Conservation (phyloP, 139 green algal species). For the Chlorella sp. region DNA sequence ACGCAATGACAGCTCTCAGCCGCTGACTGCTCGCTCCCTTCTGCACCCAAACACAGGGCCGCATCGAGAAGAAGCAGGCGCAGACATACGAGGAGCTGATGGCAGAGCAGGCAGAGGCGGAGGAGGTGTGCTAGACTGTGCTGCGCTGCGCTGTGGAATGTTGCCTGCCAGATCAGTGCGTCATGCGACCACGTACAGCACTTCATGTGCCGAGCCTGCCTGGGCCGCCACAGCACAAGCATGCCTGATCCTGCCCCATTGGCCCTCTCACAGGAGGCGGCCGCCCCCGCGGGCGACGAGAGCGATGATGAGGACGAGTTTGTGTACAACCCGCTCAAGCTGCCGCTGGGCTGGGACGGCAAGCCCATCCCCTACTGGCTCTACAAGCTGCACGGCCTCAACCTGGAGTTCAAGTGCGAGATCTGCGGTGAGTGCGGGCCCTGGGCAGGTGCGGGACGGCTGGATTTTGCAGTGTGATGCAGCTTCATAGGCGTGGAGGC, state of each 20-base stretch:
- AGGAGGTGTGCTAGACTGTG: conserved; percentile 37
- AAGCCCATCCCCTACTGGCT: conserved; percentile 99
- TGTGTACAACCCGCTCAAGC: conserved; percentile 99
- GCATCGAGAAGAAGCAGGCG: conserved; percentile 94
- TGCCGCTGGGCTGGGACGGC: conserved; percentile 98
- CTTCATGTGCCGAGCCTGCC: no score
- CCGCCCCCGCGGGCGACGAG: conserved; percentile 43
- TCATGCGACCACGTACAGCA: no score
- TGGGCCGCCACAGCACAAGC: no score
- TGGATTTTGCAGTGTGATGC: no score
- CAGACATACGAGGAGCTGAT: conserved; percentile 94
- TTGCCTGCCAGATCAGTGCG: no score
- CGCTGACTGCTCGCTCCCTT: no score
- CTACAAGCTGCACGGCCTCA: conserved; percentile 99
- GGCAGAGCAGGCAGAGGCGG: conserved; percentile 62
- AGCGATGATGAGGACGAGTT: conserved; percentile 89
- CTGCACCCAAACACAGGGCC: no score
- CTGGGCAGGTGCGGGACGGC: no score
- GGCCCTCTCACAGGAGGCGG: conserved; percentile 38
- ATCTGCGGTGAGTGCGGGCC: conserved; percentile 93
- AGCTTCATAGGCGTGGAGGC: no score
- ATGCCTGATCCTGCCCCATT: no score
- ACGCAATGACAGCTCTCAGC: no score
- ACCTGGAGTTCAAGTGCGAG: conserved; percentile 95
- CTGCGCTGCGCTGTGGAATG: not conserved